Conservation (phyloP, 805 yeast species). For the Lipomyces sp. region DNA sequence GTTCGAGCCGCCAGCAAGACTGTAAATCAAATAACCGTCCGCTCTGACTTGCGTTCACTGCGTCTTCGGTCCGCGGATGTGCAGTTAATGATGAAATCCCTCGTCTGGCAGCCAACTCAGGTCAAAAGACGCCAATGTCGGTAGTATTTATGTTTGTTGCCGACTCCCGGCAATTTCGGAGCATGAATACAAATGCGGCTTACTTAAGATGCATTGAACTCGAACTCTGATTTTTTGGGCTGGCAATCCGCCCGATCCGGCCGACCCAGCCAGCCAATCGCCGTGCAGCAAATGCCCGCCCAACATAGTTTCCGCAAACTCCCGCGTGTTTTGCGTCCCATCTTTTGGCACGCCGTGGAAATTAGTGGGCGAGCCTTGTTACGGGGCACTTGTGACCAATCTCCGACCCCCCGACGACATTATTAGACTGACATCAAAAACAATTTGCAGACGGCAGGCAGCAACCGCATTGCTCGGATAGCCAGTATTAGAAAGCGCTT, state of each 20-base stretch:
- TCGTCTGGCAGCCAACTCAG: too few species aligned
- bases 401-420: neutral
- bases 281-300: neutral
- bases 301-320: neutral
- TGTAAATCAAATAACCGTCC: too few species aligned
- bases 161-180: neutral
- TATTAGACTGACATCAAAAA: too few species aligned
- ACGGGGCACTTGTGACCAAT: neutral
- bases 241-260: constrained; percentile 1
- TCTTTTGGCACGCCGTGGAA: neutral
- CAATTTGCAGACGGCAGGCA: too few species aligned
- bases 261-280: neutral
- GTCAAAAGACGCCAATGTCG: too few species aligned
- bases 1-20: too few species aligned
- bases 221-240: neutral
- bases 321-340: neutral
- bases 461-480: too few species aligned
- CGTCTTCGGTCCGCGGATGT: too few species aligned
- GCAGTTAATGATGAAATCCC: too few species aligned
- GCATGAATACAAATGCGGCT: neutral
- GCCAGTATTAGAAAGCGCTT: too few species aligned
- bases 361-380: neutral
- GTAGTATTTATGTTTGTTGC: neutral
- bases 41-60: too few species aligned
- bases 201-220: neutral